Percentiles rank a stretch among this genome's conserved stretches.
Evolutionary conservation across 2,329 filamentous ascomycete species (phyloP).

Genomic region (Stromatinia cepivora): DNA sequence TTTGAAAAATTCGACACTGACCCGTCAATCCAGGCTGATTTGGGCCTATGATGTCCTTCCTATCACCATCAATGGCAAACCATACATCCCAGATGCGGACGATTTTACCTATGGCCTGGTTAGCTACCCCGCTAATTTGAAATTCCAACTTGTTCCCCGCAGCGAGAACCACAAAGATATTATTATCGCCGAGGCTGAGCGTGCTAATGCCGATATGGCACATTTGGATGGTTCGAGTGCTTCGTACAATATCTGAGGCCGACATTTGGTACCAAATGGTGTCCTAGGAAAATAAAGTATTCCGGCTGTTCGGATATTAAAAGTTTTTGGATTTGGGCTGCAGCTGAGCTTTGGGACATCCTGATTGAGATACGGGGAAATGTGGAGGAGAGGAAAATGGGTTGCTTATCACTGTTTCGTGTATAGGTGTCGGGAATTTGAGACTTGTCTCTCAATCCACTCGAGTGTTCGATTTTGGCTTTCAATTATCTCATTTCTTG

Average conservation of each 20-base stretch:
- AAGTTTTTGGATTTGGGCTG: not conserved
- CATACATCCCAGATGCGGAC: not conserved
- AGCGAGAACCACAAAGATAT: not conserved
- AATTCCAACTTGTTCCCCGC: not conserved
- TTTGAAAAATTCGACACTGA: not conserved
- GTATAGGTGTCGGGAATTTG: not conserved
- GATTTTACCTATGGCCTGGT: not conserved
- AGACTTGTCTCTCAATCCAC: too few relatives aligned
- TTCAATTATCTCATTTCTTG: too few relatives aligned
- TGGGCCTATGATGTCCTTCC: not conserved
- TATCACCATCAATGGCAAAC: not conserved
- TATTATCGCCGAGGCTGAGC: not conserved
- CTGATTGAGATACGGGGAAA: not conserved
- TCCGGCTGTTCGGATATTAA: not conserved
- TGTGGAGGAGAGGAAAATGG: not conserved
- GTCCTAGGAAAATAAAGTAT: not conserved
- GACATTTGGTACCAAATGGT: too few relatives aligned
- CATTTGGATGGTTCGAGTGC: not conserved
- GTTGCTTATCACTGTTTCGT: not conserved
- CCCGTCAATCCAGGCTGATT: not conserved
- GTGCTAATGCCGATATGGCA: not conserved
- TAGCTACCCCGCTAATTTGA: constrained; percentile 5
- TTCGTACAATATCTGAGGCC: not conserved
- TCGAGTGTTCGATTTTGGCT: too few relatives aligned
- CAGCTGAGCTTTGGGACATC: not conserved